These are phyloP conservation scores for Setomelanomma holmii DNA, from an alignment of 2,329 filamentous ascomycete genomes.

Conservation along the genomic window DNA sequence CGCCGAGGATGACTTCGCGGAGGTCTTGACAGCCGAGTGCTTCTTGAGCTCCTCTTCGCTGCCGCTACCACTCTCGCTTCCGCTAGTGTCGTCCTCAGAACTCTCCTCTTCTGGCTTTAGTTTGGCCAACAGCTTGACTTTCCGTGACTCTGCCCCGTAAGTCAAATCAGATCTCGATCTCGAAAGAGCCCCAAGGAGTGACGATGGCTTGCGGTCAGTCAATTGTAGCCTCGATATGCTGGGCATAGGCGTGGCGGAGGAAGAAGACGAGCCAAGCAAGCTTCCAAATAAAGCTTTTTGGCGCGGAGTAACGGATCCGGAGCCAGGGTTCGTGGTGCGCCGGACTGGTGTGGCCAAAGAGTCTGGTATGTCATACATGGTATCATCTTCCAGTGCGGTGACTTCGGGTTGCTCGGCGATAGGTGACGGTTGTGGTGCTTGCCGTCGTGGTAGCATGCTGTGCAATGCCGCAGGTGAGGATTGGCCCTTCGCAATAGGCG, in stretches of 20 bases:
- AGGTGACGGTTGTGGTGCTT: slow-evolving; percentile 21
- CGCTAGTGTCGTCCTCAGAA: slow-evolving; percentile 35
- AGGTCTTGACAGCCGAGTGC: not conserved
- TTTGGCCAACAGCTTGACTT: slow-evolving; percentile 40
- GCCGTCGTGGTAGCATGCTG: slow-evolving; percentile 39
- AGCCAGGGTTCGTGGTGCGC: slow-evolving; percentile 11
- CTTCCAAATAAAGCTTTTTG: slow-evolving; percentile 45
- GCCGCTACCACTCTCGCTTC: slow-evolving; percentile 27
- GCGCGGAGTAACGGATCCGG: slow-evolving; percentile 45
- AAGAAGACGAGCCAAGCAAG: slow-evolving; percentile 37
- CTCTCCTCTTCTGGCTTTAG: slow-evolving; percentile 34
- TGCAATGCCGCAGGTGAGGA: slow-evolving; percentile 44
- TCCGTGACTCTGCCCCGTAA: slow-evolving; percentile 29
- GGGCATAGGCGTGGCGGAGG: slow-evolving; percentile 38
- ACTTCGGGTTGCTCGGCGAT: slow-evolving; percentile 18
- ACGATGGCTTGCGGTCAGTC: slow-evolving; percentile 31
- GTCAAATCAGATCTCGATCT: slow-evolving; percentile 45
- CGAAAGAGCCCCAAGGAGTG: slow-evolving; percentile 27
- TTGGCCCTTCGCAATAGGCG: slow-evolving; percentile 32
- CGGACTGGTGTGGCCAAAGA: slow-evolving; percentile 28
- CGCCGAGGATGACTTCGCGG: too few species aligned
- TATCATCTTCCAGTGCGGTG: slow-evolving; percentile 34
- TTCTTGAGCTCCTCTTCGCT: not conserved
- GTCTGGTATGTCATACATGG: slow-evolving; percentile 46
- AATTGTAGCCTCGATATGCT: slow-evolving; percentile 41